Base-by-base conservation (phyloP, 805 yeast genomes). In the Teunomyces atbi region DNA sequence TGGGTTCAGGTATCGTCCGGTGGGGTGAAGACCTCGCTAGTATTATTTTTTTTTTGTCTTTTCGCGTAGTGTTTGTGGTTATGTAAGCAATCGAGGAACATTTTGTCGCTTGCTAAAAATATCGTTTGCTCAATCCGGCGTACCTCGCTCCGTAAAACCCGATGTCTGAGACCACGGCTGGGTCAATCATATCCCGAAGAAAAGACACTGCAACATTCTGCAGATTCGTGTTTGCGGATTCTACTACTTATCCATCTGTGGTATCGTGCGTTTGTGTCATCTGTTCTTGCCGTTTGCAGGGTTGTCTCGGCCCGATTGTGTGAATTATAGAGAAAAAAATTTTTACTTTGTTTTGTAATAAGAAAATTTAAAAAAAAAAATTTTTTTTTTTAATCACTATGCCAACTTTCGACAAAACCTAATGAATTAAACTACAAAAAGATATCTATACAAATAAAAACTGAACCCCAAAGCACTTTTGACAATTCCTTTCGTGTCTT, bases 21-120 rank as follows among this genome's bases (percentile, higher is more conserved):
- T 23, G 26, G 26, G 26, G 26, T 23, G 26, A 23, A 23, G 26
- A 7, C 21, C 21, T 23, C 26, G 26, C 26, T 23, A 23, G 11
- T 23, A 23, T 23, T 23, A 7, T 23, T 2, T 23, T 7, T 23
- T 23, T 23, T 23, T 23, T 3, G 26, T 23, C 1, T 3, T 20
- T 6, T 6, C 7, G 6, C 23, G 8, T 23, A 6, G 11, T n/a
- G n/a, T 23, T 23, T 6, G 26, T 23, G 26, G 11, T 23, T 23
- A 23, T 23, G 10, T 23, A 23, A 23, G 26, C 26, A 6, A 5
- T n/a, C 6, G 20, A 20, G 23, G 15, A 35, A 7, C 26, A 2
- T 23, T 6, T 20, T 35, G 23, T 35, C 26, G 20, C 6, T 59
- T 58, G 38, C 20, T 18, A 10, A 18, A 35, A 23, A 12, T 23